Percentiles rank a stretch among this genome's conserved stretches.
Conservation (phyloP, 148 eudicot species). For the Rhododendron henanense region DNA sequence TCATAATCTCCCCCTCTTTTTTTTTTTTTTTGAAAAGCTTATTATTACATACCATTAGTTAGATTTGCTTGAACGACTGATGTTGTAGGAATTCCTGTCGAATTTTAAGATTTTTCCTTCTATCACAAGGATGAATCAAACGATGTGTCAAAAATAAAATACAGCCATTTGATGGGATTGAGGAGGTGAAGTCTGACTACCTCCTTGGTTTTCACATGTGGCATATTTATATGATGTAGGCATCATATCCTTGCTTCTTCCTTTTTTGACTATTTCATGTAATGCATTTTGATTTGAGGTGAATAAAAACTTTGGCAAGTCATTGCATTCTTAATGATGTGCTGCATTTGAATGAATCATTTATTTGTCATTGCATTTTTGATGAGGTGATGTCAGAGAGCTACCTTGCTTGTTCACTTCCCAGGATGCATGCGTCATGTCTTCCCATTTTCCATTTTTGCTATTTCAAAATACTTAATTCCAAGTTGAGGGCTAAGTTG, state of each 20-base stretch:
- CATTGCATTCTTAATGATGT: neutral
- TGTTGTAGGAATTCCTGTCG: neutral
- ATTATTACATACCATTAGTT: neutral
- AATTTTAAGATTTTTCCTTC: neutral
- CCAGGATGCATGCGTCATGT: neutral
- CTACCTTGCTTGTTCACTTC: neutral
- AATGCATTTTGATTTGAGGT: neutral
- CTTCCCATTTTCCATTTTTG: neutral
- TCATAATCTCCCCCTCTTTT: neutral
- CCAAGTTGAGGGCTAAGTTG: neutral
- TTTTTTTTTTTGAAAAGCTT: neutral
- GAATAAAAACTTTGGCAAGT: neutral
- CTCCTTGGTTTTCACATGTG: neutral
- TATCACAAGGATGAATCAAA: neutral
- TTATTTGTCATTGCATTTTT: neutral
- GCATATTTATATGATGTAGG: neutral
- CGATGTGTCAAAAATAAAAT: neutral
- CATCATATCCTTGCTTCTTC: neutral
- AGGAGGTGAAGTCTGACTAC: neutral
- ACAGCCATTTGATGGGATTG: neutral
- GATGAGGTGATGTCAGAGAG: neutral
- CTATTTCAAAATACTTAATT: neutral
- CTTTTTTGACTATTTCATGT: neutral
- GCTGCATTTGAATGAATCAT: neutral
- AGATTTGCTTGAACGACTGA: neutral